Percentiles rank a stretch among this genome's conserved stretches.
phyloP scores from a whole-genome alignment of 257 asterid genomes.

The Solanum pinnatisectum region DNA sequence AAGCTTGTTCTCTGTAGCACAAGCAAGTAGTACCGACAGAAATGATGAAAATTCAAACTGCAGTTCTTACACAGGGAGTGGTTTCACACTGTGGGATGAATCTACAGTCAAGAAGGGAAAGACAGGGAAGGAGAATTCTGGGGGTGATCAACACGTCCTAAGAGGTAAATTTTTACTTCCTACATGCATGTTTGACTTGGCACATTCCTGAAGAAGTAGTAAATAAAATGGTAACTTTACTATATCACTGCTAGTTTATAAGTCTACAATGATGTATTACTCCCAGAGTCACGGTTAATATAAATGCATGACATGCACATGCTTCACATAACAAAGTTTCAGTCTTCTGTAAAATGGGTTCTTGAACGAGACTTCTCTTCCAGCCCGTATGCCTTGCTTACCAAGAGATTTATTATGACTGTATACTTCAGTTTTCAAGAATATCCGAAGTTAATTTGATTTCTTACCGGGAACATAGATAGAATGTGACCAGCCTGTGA shows the following conservation, averaged over 20 bases:
- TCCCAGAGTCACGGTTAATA: neutral
- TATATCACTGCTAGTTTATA: neutral
- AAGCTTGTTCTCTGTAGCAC: conserved; percentile 32
- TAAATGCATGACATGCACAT: neutral
- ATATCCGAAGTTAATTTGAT: neutral
- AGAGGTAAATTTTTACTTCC: conserved; percentile 34
- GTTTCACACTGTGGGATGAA: conserved; percentile 88
- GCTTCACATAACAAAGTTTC: neutral
- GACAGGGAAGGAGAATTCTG: conserved; percentile 99
- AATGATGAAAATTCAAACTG: conserved; percentile 61
- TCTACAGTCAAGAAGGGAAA: conserved; percentile 83
- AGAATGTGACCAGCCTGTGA: neutral
- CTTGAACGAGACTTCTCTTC: neutral
- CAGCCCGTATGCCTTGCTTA: neutral
- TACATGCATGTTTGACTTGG: neutral
- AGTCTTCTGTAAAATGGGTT: neutral
- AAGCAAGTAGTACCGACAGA: conserved; percentile 43
- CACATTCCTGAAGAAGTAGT: neutral
- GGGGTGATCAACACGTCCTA: conserved; percentile 35
- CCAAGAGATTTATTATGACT: neutral
- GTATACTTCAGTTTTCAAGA: neutral
- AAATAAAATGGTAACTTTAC: neutral
- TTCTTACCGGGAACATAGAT: neutral
- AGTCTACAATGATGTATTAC: neutral
- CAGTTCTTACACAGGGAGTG: conserved; percentile 58